Conservation (phyloP, 2,329 filamentous ascomycete species). For the Fusarium aywerte region DNA sequence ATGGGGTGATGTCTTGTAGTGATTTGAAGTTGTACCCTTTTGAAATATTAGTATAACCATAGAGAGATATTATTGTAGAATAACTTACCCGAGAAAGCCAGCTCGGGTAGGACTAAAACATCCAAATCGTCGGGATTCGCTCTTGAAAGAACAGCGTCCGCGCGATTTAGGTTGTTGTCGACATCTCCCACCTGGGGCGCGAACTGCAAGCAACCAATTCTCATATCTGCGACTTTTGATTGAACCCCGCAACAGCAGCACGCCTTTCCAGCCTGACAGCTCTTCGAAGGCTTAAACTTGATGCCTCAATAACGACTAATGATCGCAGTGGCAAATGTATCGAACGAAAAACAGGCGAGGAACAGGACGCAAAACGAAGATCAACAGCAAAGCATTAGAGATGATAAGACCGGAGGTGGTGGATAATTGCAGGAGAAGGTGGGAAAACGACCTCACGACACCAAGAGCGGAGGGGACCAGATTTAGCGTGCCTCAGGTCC, state of each 20-base stretch:
- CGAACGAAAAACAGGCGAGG: neutral
- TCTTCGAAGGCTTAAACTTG: too few relatives aligned
- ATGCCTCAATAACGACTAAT: neutral
- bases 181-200: conserved; percentile 76
- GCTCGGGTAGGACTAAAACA: conserved; percentile 78
- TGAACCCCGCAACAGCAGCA: conserved; percentile 18
- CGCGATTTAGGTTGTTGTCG: conserved; percentile 66
- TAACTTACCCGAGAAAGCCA: conserved; percentile 75
- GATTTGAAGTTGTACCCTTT: conserved; percentile 82
- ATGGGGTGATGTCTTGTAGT: conserved; percentile 72
- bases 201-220: conserved; percentile 77
- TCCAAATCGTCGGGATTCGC: conserved; percentile 68
- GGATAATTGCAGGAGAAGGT: too few relatives aligned
- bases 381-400: neutral
- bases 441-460: conserved; percentile 1
- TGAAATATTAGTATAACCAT: conserved; percentile 15
- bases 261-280: neutral
- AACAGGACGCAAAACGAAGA: neutral
- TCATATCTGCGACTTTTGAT: conserved; percentile 59
- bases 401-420: too few relatives aligned
- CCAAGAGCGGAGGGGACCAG: conserved; percentile 4
- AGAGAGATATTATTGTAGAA: too few relatives aligned
- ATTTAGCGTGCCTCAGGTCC: conserved; percentile 4
- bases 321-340: too few relatives aligned
- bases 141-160: conserved; percentile 61